Percentiles rank a stretch among this genome's conserved stretches.
These are phyloP conservation scores for Rhizopogon sp. DNA, from an alignment of 768 basidiomycete genomes.

Conservation along the genomic window DNA sequence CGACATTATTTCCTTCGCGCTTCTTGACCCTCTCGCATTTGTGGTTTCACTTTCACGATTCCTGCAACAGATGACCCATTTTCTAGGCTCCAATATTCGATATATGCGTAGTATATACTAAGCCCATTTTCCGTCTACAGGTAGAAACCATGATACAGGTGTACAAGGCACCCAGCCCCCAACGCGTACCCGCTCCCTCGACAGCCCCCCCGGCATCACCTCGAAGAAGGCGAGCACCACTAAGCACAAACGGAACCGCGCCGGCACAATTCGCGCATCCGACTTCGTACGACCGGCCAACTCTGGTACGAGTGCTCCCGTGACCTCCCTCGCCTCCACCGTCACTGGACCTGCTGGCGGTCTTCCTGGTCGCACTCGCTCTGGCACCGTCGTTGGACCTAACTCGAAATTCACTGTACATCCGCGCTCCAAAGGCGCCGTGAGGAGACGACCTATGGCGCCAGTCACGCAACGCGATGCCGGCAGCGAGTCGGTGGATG, in stretches of 20 bases:
- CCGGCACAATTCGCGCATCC: conserved; percentile 48
- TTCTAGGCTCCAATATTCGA: not conserved
- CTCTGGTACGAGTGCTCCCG: conserved; percentile 5
- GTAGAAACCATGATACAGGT: conserved; percentile 8
- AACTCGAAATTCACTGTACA: conserved; percentile 17
- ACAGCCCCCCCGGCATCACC: conserved; percentile 4
- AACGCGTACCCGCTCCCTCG: conserved; percentile 19
- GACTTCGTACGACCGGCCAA: conserved; percentile 26
- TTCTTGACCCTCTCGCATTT: not conserved
- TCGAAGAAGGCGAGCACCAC: conserved; percentile 3
- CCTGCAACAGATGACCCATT: conserved; percentile 8
- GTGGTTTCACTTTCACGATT: not conserved
- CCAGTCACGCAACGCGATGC: not conserved
- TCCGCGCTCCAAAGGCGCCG: not conserved
- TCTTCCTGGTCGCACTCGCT: conserved; percentile 35
- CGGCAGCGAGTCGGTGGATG: conserved; percentile 13
- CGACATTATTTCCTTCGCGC: not conserved
- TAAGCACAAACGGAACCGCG: conserved; percentile 34
- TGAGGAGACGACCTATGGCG: not conserved
- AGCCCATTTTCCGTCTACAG: not conserved
- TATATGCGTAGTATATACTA: not conserved
- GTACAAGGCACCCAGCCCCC: not conserved
- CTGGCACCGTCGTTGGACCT: conserved; percentile 40
- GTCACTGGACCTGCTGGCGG: not conserved
- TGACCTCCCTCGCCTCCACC: not conserved